phyloP scores from a whole-genome alignment of 306 rosid species.

The Lathyrus aphaca region DNA sequence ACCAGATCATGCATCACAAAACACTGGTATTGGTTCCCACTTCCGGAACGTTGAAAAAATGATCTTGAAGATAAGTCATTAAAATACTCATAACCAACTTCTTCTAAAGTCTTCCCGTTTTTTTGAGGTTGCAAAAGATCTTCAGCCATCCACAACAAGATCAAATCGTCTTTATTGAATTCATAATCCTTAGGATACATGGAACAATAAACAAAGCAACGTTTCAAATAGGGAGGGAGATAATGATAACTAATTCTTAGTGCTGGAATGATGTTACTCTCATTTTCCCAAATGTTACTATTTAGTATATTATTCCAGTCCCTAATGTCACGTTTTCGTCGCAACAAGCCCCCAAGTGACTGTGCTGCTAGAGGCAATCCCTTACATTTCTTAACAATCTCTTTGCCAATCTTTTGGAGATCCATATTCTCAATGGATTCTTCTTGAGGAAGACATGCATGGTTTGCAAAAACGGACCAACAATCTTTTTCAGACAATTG shows the following conservation, averaged over 20 bases:
- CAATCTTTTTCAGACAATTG: neutral
- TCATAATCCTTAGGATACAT: slow-evolving; percentile 1
- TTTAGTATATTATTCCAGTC: too few relatives aligned
- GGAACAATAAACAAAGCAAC: neutral
- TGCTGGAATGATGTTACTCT: too few relatives aligned
- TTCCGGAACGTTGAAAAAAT: neutral
- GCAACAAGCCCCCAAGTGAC: too few relatives aligned
- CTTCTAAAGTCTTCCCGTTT: neutral
- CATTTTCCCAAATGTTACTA: too few relatives aligned
- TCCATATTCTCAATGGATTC: fast-evolving
- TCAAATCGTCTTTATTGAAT: neutral
- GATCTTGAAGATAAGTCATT: slow-evolving; percentile 7
- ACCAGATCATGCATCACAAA: slow-evolving; percentile 19
- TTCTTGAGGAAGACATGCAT: neutral
- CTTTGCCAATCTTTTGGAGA: neutral
- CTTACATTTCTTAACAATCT: slow-evolving; percentile 26
- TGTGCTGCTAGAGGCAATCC: slow-evolving; percentile 47
- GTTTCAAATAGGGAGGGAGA: too few relatives aligned
- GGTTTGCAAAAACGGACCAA: neutral
- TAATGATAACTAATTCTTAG: too few relatives aligned
- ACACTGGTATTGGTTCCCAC: neutral
- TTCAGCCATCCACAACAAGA: slow-evolving; percentile 11
- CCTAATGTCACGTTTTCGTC: too few relatives aligned
- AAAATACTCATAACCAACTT: slow-evolving; percentile 5
- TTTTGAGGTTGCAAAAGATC: neutral